These are phyloP conservation scores for Clitopilus passeckerianus DNA, from an alignment of 768 basidiomycete species.

Conservation along the genomic window DNA sequence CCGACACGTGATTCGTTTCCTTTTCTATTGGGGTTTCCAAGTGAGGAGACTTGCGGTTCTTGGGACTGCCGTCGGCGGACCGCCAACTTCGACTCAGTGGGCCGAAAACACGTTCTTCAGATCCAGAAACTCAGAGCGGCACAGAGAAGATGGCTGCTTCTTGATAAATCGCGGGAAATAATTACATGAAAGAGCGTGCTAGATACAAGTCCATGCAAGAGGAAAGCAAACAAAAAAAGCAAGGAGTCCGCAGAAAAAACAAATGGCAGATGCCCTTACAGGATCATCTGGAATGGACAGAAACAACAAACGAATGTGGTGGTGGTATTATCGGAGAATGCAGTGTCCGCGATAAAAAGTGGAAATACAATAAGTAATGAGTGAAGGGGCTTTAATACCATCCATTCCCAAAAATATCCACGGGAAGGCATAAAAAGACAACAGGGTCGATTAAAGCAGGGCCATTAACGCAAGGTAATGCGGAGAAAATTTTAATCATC, in stretches of 20 bases:
- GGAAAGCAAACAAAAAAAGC: not conserved
- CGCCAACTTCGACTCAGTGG: not conserved
- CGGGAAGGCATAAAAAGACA: not conserved
- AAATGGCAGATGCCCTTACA: not conserved
- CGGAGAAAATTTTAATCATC: slow-evolving; percentile 19
- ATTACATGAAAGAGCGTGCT: slow-evolving; percentile 1
- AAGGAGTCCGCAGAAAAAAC: not conserved
- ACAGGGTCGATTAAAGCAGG: not conserved
- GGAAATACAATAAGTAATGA: not conserved
- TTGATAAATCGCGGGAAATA: not conserved
- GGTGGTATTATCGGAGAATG: not conserved
- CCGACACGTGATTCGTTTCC: not conserved
- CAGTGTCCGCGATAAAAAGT: not conserved
- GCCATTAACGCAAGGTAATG: not conserved
- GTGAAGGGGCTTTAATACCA: not conserved
- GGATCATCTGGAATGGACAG: not conserved
- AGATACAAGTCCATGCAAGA: not conserved
- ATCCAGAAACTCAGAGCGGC: not conserved
- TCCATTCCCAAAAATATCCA: not conserved
- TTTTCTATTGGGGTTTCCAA: not conserved
- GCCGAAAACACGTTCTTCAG: not conserved
- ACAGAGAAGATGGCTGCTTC: not conserved
- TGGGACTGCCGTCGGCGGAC: not conserved
- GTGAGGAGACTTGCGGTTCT: not conserved
- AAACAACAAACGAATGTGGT: not conserved